Conservation (phyloP, 2,329 filamentous ascomycete species). For the Rhinocladiella similis region DNA sequence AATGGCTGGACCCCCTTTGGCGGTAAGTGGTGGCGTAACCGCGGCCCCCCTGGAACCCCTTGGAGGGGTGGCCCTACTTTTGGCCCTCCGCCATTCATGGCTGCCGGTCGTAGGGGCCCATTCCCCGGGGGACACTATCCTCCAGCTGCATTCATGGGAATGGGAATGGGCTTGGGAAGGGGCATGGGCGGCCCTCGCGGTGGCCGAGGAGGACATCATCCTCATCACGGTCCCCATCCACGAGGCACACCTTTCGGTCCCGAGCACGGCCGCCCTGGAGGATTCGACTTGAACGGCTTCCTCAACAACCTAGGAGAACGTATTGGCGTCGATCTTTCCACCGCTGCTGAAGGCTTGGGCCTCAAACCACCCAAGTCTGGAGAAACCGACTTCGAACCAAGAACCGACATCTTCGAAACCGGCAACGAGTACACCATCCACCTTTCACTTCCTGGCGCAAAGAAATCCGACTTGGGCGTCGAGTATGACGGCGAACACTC, state of each 20-base stretch:
- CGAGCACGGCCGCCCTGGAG: slow-evolving; percentile 2
- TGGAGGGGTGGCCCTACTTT: slow-evolving; percentile 6
- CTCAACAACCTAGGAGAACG: slow-evolving; percentile 33
- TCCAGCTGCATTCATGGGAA: slow-evolving; percentile 8
- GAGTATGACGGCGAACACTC: slow-evolving; percentile 72
- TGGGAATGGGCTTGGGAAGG: neutral
- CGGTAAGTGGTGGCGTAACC: slow-evolving; percentile 17
- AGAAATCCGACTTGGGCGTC: slow-evolving; percentile 75
- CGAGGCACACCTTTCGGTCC: slow-evolving; percentile 18
- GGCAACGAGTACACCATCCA: slow-evolving; percentile 67
- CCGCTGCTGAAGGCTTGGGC: slow-evolving; percentile 29
- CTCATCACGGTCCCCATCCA: slow-evolving; percentile 18
- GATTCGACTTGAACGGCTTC: slow-evolving; percentile 30
- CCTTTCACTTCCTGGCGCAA: slow-evolving; percentile 71
- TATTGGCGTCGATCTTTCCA: slow-evolving; percentile 33
- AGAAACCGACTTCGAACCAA: slow-evolving; percentile 40
- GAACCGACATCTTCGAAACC: slow-evolving; percentile 70
- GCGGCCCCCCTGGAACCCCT: neutral
- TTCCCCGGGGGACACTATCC: neutral
- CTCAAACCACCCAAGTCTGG: slow-evolving; percentile 17
- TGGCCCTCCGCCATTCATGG: slow-evolving; percentile 1
- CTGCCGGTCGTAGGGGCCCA: neutral
- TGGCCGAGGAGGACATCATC: slow-evolving; percentile 4
- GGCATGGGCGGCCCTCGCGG: slow-evolving; percentile 6
- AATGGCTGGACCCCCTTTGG: slow-evolving; percentile 5